Evolutionary conservation across 129 eudicot species (phyloP), one percentile per base, ranked within the genome.

Genomic region (Gnaphalium uliginosum): DNA sequence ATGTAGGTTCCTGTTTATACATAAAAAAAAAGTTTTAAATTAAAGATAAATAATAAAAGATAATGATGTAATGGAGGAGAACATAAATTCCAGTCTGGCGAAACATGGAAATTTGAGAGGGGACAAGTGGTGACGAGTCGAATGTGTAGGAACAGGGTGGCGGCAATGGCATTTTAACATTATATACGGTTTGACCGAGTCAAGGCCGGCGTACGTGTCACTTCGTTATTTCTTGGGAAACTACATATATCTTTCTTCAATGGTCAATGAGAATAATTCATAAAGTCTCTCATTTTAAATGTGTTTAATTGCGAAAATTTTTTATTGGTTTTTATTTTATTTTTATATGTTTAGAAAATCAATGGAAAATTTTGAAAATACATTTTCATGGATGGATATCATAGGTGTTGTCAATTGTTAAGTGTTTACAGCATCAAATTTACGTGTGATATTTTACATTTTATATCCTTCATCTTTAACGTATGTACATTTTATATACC

Each of bases 181-280:
- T 2, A 41, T 41, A n/a, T n/a, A 14, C 53, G 53, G 53, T 18
- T 46, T 13, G 53, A 46, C 53, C 53, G 18, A 4, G 65, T 59
- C 66, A 60, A 60, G 33, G 66, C 66, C 66, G 66, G 66, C 66
- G 66, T n/a, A 33, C 66, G 66, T n/a, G 33, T 60, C 5, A 3
- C 18, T 13, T 46, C n/a, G n/a, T 46, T 46, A 13, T 46, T 46
- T 14, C 53, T 46, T 2, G 53, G n/a, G n/a, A 46, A 46, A 46
- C 18, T 43, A 43, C 51, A 0, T 43, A 43, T 1, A 29, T 0
- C 4, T 43, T 43, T 43, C 51, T 14, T 43, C 51, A 43, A 13
- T 43, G 51, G 5, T 14, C 51, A 43, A 13, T 9, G 46, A 9
- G 5, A 43, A 39, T 39, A 39, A 1, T n/a, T n/a, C n/a, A n/a